phyloP scores from a whole-genome alignment of 1,139 yeast genomes.

The Yamadazyma songkhlaensis region DNA sequence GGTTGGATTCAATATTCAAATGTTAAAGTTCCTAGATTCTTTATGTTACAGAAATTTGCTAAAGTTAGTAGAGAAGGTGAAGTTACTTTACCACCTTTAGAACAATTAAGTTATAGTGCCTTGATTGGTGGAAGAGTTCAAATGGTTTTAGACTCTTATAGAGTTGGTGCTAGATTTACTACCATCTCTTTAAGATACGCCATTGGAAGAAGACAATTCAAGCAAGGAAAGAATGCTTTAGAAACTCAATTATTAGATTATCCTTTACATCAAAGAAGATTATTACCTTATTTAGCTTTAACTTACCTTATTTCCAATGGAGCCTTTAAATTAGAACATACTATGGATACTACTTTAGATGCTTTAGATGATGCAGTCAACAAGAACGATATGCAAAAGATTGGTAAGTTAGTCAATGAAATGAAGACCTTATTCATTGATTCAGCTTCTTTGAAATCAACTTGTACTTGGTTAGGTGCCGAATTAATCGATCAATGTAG shows the following conservation, averaged over 20 bases:
- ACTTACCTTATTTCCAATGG: conserved; percentile 78
- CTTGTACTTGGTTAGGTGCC: conserved; percentile 84
- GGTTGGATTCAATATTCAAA: conserved; percentile 91
- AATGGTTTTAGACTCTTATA: conserved; percentile 83
- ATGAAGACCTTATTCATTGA: conserved; percentile 80
- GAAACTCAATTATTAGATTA: conserved; percentile 77
- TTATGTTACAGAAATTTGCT: conserved; percentile 78
- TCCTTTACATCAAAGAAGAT: conserved; percentile 82
- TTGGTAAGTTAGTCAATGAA: conserved; percentile 52
- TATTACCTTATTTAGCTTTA: conserved; percentile 75
- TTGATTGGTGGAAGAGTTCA: conserved; percentile 84
- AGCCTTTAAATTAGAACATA: conserved; percentile 60
- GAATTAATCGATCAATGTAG: conserved; percentile 82
- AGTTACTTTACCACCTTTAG: conserved; percentile 75
- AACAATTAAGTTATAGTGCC: conserved; percentile 85
- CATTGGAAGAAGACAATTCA: conserved; percentile 86
- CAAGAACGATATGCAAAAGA: conserved; percentile 39
- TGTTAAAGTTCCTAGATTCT: conserved; percentile 80
- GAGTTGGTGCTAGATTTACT: conserved; percentile 73
- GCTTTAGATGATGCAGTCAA: conserved; percentile 55
- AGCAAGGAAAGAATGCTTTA: conserved; percentile 27
- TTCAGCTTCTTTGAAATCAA: conserved; percentile 86
- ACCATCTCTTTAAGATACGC: conserved; percentile 88
- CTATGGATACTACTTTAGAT: conserved; percentile 49
- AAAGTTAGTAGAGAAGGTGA: conserved; percentile 68